Evolutionary conservation across 192 early-diverging fungal species (phyloP).

Genomic region (Coemansia sp.): DNA sequence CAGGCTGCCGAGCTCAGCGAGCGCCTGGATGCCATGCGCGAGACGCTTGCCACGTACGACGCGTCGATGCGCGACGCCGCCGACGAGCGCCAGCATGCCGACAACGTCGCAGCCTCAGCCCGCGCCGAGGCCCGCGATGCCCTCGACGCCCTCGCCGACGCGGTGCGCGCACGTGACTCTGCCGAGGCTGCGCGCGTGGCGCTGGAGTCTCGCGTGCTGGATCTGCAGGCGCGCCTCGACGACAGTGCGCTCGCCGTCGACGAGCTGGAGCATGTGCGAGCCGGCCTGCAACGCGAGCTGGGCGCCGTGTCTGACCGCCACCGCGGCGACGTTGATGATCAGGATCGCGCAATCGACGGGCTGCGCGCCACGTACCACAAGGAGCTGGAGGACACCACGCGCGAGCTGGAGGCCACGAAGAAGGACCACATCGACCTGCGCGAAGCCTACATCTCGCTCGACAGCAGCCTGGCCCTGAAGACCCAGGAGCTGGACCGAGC

Average conservation of each 20-base stretch:
- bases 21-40: slow-evolving; percentile 44
- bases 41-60: slow-evolving; percentile 62
- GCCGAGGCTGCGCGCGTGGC: slow-evolving; percentile 65
- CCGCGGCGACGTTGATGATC: slow-evolving; percentile 73
- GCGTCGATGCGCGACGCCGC: slow-evolving; percentile 59
- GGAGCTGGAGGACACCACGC: slow-evolving; percentile 76
- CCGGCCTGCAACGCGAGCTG: slow-evolving; percentile 78
- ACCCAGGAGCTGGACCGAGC: slow-evolving; percentile 72
- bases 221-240: slow-evolving; percentile 75
- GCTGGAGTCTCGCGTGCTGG: slow-evolving; percentile 70
- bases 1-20: slow-evolving; percentile 38
- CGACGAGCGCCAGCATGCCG: slow-evolving; percentile 69
- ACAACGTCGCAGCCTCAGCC: slow-evolving; percentile 68
- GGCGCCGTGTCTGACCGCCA: slow-evolving; percentile 67
- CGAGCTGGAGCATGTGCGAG: slow-evolving; percentile 69
- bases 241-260: slow-evolving; percentile 69
- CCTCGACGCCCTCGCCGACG: slow-evolving; percentile 65
- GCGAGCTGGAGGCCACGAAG: slow-evolving; percentile 79
- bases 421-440: slow-evolving; percentile 64
- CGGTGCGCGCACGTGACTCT: slow-evolving; percentile 57
- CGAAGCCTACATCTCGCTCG: slow-evolving; percentile 69
- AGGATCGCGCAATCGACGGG: slow-evolving; percentile 68
- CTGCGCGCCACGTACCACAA: slow-evolving; percentile 81
- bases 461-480: slow-evolving; percentile 63
- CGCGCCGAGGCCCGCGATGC: slow-evolving; percentile 69